phyloP scores from a whole-genome alignment of 2,329 filamentous ascomycete species.

The Botrytis aclada region DNA sequence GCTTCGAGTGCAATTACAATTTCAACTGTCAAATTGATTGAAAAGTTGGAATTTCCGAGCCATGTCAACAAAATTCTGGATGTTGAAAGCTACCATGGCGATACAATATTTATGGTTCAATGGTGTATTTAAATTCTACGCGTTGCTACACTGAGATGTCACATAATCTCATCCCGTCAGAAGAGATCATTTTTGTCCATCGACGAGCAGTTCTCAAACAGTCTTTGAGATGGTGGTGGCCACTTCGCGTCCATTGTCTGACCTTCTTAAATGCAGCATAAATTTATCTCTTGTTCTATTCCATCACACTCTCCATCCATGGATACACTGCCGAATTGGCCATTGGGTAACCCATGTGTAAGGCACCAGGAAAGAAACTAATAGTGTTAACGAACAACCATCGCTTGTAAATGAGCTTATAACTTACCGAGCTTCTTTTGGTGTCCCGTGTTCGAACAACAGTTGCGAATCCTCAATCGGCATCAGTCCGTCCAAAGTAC shows the following conservation, averaged over 20 bases:
- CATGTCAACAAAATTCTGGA: background rate
- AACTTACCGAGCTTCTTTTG: slow-evolving; percentile 58
- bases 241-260: background rate
- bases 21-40: background rate
- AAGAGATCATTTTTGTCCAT: background rate
- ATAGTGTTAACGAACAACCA: background rate
- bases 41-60: background rate
- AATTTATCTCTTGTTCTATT: background rate
- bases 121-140: background rate
- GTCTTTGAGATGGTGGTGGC: background rate
- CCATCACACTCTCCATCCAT: slow-evolving; percentile 55
- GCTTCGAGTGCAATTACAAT: background rate
- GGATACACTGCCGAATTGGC: slow-evolving; percentile 57
- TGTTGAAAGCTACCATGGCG: background rate
- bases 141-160: background rate
- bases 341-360: slow-evolving; percentile 67
- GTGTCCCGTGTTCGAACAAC: slow-evolving; percentile 60
- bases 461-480: slow-evolving; percentile 66
- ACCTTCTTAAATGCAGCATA: background rate
- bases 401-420: background rate
- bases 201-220: background rate
- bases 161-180: background rate
- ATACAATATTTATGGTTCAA: background rate
- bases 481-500: slow-evolving; percentile 61
- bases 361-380: slow-evolving; percentile 53